Evolutionary conservation across 1,139 yeast species (phyloP).

Genomic region (Eremothecium cymbalariae): DNA sequence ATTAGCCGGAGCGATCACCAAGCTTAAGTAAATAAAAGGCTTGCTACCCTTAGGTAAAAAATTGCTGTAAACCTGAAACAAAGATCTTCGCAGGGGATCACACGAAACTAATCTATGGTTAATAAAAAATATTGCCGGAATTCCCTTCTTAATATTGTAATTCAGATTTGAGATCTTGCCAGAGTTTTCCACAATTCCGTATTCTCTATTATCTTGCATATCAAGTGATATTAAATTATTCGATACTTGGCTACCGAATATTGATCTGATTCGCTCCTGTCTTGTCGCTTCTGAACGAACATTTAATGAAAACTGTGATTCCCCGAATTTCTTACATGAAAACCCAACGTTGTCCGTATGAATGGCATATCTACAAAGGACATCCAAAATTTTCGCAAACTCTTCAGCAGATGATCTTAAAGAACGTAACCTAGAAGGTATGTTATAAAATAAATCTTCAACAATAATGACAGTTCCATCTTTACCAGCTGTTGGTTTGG

Average conservation of each 20-base stretch:
- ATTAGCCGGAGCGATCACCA: conserved; percentile 56
- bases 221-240: conserved; percentile 50
- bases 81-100: conserved; percentile 68
- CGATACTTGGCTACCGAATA: conserved; percentile 68
- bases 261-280: conserved; percentile 61
- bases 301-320: conserved; percentile 46
- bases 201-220: conserved; percentile 26
- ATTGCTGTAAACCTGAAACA: conserved; percentile 52
- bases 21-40: conserved; percentile 68
- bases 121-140: conserved; percentile 70
- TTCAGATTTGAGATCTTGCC: conserved; percentile 72
- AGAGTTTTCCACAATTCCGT: conserved; percentile 42
- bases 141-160: conserved; percentile 56
- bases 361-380: conserved; percentile 74
- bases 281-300: conserved; percentile 42
- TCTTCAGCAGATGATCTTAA: conserved; percentile 66
- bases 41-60: conserved; percentile 74
- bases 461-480: conserved; percentile 79
- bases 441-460: conserved; percentile 84
- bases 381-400: conserved; percentile 66
- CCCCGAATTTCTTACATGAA: conserved; percentile 72
- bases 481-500: conserved; percentile 78
- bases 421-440: conserved; percentile 69
- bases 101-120: conserved; percentile 77
- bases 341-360: conserved; percentile 66